phyloP scores from a whole-genome alignment of 73 alveolate species.

The Blepharisma japonicum region DNA sequence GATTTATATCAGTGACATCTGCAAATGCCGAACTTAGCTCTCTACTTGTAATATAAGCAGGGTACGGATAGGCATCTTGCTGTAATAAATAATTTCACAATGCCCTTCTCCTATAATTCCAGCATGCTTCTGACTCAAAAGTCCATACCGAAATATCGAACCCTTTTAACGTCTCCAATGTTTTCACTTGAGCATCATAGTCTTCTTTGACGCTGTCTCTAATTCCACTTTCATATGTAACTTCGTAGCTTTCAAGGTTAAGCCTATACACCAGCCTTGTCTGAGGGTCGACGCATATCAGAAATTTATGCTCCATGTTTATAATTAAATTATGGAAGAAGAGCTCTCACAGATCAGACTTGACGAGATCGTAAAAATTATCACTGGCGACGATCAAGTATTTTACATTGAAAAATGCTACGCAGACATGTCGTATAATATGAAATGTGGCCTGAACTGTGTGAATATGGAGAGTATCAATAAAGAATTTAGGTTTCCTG shows the following conservation, averaged over 20 bases:
- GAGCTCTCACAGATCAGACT: slow-evolving; percentile 18
- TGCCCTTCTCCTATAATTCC: slow-evolving; percentile 41
- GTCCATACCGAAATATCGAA: background rate
- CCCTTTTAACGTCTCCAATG: background rate
- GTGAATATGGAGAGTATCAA: background rate
- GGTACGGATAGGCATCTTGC: slow-evolving; percentile 37
- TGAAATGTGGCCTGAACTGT: slow-evolving; percentile 8
- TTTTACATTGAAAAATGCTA: slow-evolving; percentile 23
- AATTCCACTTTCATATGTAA: no score
- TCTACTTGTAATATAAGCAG: slow-evolving; percentile 50
- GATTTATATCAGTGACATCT: slow-evolving; percentile 42
- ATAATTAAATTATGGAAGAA: background rate
- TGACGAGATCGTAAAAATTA: slow-evolving; percentile 19
- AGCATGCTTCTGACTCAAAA: background rate
- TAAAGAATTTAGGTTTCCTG: slow-evolving; percentile 18
- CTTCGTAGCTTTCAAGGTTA: no score
- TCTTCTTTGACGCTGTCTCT: no score
- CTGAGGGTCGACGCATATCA: no score
- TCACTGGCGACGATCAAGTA: background rate
- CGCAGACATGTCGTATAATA: slow-evolving; percentile 27
- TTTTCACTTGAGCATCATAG: background rate
- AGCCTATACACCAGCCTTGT: no score
- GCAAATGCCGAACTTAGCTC: slow-evolving; percentile 82
- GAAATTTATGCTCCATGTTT: background rate
- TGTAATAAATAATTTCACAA: slow-evolving; percentile 42